These are phyloP conservation scores for Juncus inflexus DNA, from an alignment of 176 grass and related monocot species.

Conservation along the genomic window DNA sequence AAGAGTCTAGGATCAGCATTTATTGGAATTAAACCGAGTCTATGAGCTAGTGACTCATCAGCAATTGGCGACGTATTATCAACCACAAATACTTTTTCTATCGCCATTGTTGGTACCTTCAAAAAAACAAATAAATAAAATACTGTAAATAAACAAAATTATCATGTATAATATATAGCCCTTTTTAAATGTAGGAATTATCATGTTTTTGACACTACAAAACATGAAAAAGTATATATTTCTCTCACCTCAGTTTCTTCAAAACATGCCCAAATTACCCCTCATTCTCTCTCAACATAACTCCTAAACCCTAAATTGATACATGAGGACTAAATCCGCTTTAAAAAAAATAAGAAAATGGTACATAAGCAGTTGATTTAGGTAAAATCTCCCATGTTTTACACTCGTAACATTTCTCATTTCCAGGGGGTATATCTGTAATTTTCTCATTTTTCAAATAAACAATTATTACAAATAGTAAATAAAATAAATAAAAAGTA, in stretches of 20 bases:
- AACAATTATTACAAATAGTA: no score
- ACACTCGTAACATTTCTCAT: no score
- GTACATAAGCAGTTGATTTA: no score
- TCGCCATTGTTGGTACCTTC: constrained; percentile 92
- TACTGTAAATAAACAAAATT: neutral
- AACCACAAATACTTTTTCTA: constrained; percentile 80
- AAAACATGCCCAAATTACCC: no score
- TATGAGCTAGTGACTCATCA: constrained; percentile 87
- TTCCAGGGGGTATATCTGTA: neutral
- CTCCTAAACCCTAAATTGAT: no score
- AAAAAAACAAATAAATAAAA: constrained; percentile 18
- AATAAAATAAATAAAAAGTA: neutral
- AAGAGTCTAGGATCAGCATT: constrained; percentile 83
- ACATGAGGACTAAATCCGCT: no score
- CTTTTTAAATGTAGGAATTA: constrained; percentile 13
- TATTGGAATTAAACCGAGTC: constrained; percentile 84
- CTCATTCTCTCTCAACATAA: no score
- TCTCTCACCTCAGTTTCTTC: no score
- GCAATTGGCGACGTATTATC: constrained; percentile 89
- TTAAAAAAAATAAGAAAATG: no score
- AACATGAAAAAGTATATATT: no score
- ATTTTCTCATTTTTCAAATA: neutral
- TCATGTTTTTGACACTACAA: neutral
- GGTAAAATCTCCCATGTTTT: no score
- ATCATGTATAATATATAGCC: neutral